phyloP scores from a whole-genome alignment of 345 rosid species.

The Citrus hindsii region DNA sequence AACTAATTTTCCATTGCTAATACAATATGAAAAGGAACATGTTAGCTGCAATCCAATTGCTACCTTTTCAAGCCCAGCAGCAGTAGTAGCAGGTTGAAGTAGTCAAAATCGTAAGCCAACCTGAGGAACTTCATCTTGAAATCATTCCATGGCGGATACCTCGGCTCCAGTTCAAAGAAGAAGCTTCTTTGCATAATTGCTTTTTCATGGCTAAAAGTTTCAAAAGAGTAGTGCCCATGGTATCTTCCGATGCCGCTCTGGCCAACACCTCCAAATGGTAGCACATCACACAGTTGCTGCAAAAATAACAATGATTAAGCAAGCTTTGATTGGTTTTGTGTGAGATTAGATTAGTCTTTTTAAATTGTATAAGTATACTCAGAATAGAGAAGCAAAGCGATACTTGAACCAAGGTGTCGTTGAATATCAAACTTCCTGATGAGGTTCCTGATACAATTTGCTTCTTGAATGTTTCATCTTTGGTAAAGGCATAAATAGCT shows the following conservation, averaged over 20 bases:
- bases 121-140: constrained; percentile 72
- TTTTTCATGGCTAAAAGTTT: constrained; percentile 87
- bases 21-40: too few species aligned
- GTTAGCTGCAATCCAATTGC: not conserved
- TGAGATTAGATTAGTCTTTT: too few species aligned
- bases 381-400: not conserved
- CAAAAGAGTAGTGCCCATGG: constrained; percentile 91
- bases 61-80: constrained; percentile 49
- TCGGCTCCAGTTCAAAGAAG: constrained; percentile 59
- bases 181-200: constrained; percentile 66
- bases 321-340: too few species aligned
- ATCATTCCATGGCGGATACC: constrained; percentile 82
- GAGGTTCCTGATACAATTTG: constrained; percentile 61
- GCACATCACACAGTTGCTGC: constrained; percentile 62
- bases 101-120: constrained; percentile 48
- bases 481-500: constrained; percentile 55
- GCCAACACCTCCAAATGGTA: constrained; percentile 94
- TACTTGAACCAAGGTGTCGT: constrained; percentile 72
- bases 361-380: too few species aligned
- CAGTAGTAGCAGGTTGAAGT: constrained; percentile 51
- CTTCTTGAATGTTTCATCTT: constrained; percentile 54
- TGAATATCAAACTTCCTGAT: constrained; percentile 72
- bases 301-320: not conserved
- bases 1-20: too few species aligned
- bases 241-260: constrained; percentile 82